Evolutionary conservation across 306 rosid genomes (phyloP).

Genomic region (Malus sylvestris): DNA sequence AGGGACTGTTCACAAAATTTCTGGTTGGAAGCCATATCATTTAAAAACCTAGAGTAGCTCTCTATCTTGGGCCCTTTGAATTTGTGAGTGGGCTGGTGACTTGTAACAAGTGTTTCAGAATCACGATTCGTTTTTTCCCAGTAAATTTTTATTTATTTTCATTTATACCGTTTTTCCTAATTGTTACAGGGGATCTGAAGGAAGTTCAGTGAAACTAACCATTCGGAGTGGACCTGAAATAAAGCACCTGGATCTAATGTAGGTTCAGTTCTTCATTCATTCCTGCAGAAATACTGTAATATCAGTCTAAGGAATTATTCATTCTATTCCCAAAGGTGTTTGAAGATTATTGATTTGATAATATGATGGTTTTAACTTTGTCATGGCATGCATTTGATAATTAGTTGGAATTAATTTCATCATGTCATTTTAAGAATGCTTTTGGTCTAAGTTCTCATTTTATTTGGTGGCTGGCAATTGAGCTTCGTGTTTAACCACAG

Average conservation of each 20-base stretch:
- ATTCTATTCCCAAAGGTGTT: not conserved
- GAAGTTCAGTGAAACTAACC: slow-evolving; percentile 76
- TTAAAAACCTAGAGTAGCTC: not conserved
- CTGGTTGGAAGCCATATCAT: not conserved
- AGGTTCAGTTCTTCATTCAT: slow-evolving; percentile 21
- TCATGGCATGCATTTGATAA: not conserved
- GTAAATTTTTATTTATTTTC: slow-evolving; percentile 1
- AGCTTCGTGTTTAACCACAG: not conserved
- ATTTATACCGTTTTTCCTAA: slow-evolving; percentile 23
- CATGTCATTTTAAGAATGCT: not conserved
- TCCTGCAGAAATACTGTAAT: not conserved
- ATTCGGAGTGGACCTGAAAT: slow-evolving; percentile 66
- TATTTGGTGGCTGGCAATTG: not conserved
- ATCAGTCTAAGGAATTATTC: not conserved
- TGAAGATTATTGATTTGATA: not conserved
- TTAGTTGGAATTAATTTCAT: no score
- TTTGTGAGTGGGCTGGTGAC: not conserved
- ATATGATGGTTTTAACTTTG: not conserved
- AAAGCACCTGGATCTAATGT: slow-evolving; percentile 61
- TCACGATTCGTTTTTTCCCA: not conserved
- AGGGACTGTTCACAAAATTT: not conserved
- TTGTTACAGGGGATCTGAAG: slow-evolving; percentile 79
- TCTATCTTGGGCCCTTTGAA: not conserved
- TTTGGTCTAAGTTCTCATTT: not conserved
- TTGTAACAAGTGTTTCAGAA: not conserved